Conservation (phyloP, 1,284 basidiomycete genomes). For the Moesziomyces sp. region DNA sequence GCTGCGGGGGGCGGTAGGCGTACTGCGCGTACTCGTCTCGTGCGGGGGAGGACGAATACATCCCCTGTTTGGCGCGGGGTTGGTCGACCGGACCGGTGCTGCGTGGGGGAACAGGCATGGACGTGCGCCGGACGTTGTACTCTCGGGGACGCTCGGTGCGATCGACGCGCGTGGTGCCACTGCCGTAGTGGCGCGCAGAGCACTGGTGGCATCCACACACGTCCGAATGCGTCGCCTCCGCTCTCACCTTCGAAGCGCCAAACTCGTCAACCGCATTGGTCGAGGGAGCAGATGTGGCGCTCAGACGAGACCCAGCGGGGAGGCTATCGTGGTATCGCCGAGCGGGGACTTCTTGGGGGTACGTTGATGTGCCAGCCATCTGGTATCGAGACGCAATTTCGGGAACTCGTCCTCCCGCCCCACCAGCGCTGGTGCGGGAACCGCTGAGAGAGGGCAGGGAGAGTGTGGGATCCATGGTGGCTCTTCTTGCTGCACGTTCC, state of each 20-base stretch:
- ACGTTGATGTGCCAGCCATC: conserved; percentile 8
- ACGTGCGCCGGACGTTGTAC: conserved; percentile 25
- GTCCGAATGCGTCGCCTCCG: conserved; percentile 52
- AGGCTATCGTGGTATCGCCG: conserved; percentile 41
- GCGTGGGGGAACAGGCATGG: conserved; percentile 29
- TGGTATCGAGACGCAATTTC: conserved; percentile 51
- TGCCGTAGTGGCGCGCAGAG: conserved; percentile 51
- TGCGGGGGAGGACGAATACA: conserved; percentile 22
- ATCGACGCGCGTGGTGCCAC: conserved; percentile 7
- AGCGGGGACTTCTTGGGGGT: conserved; percentile 17
- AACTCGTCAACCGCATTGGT: conserved; percentile 24
- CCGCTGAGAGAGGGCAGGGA: conserved; percentile 24
- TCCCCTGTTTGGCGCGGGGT: conserved; percentile 8
- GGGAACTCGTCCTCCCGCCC: conserved; percentile 29
- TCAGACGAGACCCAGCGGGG: conserved; percentile 21
- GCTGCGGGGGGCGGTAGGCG: conserved; percentile 16
- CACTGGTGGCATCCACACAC: conserved; percentile 59
- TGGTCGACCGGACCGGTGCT: conserved; percentile 6
- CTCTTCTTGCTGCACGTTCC: conserved; percentile 32
- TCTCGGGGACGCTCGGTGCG: conserved; percentile 10
- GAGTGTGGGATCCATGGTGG: conserved; percentile 33
- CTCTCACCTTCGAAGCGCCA: conserved; percentile 14
- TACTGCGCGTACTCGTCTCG: not conserved
- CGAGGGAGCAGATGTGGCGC: conserved; percentile 12
- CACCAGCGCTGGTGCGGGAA: conserved; percentile 12